Evolutionary conservation across 2,329 filamentous ascomycete species (phyloP), one percentile per base, ranked within the genome.

Genomic region (Aspergillus flavus): DNA sequence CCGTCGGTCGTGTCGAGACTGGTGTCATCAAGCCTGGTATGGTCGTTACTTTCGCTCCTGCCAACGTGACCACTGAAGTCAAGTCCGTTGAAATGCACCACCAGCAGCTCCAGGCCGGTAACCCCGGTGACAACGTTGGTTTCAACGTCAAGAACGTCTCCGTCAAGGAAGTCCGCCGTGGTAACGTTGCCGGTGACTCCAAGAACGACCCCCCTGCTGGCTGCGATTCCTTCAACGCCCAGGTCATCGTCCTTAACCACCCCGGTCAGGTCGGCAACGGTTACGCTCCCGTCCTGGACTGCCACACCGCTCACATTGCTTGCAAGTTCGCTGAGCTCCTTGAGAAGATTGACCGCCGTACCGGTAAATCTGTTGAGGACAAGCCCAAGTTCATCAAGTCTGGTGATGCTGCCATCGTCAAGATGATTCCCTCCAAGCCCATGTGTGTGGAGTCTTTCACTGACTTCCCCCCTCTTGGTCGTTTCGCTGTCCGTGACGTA

Each of bases 131-230:
- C 92, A 99, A 99, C 89, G 95, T 99, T 83, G 95, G 95, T 79
- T 99, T 99, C 94, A 99, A 99, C 92, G 94, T 99, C 87, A 99
- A 99, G 94, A 99, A 99, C 95, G 95, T 99, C 80, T 98, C 95
- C 84, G 95, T 99, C 87, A 99, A 99, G 94, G 95, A 99, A 84
- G 97, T 99, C 81, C 95, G 95, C 86, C 95, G 95, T 96, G 95
- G 95, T 81, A 98, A 99, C 91, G 95, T 99, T 78, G 92, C 92
- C 79, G 93, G 93, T 93, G 95, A 99, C 93, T 94, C 92, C 89
- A 99, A 99, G 94, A 96, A 96, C 88, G 95, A 99, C 87, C 95
- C 95, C 78, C 93, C 95, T 72, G 82, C 85, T 81, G 95, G 87
- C 79, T 89, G 88, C 79, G 93, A 94, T 78, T 94, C 91, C 79